Conservation (phyloP, 2,329 filamentous ascomycete species). For the Plenodomus tracheiphilus region DNA sequence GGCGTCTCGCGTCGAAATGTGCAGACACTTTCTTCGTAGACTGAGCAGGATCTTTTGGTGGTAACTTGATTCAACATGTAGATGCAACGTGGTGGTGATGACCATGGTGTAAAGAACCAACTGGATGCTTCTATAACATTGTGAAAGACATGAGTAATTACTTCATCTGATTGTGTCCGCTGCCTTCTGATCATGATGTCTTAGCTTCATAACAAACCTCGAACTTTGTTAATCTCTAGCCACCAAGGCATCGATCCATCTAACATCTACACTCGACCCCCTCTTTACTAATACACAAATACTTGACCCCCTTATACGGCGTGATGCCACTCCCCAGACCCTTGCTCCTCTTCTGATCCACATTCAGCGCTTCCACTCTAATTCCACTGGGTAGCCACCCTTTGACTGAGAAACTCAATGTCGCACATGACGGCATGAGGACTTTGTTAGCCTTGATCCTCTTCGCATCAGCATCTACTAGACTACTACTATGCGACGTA, state of each 20-base stretch:
- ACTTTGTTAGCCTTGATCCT: constrained; percentile 60
- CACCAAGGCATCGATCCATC: too few relatives aligned
- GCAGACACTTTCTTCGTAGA: not conserved
- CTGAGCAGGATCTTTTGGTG: not conserved
- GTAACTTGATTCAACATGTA: not conserved
- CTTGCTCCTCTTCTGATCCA: constrained; percentile 76
- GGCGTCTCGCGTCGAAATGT: not conserved
- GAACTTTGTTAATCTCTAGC: too few relatives aligned
- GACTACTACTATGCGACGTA: not conserved
- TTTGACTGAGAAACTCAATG: constrained; percentile 57
- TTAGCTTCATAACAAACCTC: too few relatives aligned
- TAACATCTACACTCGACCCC: constrained; percentile 53
- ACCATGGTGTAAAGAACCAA: too few relatives aligned
- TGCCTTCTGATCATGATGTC: too few relatives aligned
- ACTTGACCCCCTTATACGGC: constrained; percentile 98
- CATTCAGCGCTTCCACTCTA: constrained; percentile 63
- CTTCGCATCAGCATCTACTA: constrained; percentile 50
- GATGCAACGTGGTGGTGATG: too few relatives aligned
- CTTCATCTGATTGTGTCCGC: too few relatives aligned
- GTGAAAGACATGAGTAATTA: too few relatives aligned
- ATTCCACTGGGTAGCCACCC: constrained; percentile 68
- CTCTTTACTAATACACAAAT: constrained; percentile 71
- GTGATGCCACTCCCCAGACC: constrained; percentile 86
- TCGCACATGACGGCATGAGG: constrained; percentile 54
- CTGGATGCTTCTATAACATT: too few relatives aligned